Base-by-base conservation (phyloP, 2,329 filamentous ascomycete species). In the Beauveria scarabaeidicola region DNA sequence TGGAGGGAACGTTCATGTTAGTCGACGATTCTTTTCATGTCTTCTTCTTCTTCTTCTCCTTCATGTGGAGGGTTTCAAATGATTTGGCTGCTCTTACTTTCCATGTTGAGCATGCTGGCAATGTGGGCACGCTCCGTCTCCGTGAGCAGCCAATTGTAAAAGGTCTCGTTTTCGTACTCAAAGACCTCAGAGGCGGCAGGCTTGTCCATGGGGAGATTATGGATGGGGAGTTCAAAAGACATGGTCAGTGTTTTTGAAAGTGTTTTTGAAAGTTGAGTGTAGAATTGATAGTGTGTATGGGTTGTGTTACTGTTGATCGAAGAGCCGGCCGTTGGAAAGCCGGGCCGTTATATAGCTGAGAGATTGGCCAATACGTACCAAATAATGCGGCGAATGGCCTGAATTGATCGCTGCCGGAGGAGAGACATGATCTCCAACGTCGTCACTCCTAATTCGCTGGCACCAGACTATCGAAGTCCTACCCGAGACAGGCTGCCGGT, bases 91-190 rank as follows among this genome's bases (percentile, higher is more conserved):
- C 8, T 41, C 58, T 38, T 59, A 59, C 58, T 3, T 3, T 59
- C 51, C 27, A 59, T 54, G 19, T 36, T 19, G 3, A 59, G 43
- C 58, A 59, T 59, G 50, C n/a, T 27, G 41, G 58, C 58, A 48
- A 59, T 59, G 46, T 59, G 58, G 13, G 58, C 41, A 11, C n/a
- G 50, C 51, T 59, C 58, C 2, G 58, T 59, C 19, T 41, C 36
- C 1, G 58, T 21, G 25, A 60, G 50, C 1, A 48, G 2, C 58
- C 58, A 60, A 36, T n/a, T 17, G 51, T 60, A 60, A 8, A 54
- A 9, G 17, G 58, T 60, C 23, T 50, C 2, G 41, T 23, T 2
- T 1, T 54, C 25, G 23, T 41, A 32, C 41, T 59, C 5, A 15
- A 54, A 48, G 27, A 48, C 41, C 50, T 53, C 21, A 15, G 58